These are phyloP conservation scores for Gliomastix tumulicola DNA, from an alignment of 2,329 filamentous ascomycete genomes.

Conservation along the genomic window DNA sequence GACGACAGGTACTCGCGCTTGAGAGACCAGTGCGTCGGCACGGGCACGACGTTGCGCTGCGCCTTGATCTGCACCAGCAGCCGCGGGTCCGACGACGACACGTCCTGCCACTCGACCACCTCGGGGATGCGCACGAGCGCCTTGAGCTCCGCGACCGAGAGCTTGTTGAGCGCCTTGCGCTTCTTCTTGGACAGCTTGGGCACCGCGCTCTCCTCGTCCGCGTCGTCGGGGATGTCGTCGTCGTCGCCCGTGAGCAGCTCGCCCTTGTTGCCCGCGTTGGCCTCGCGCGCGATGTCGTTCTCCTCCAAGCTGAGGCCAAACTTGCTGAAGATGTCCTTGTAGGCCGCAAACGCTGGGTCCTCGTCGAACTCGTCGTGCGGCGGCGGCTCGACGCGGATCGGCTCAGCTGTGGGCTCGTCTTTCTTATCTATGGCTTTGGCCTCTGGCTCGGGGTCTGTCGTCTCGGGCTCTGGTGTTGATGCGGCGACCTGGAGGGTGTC, in stretches of 20 bases:
- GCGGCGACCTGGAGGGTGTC: neutral
- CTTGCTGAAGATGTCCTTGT: slow-evolving; percentile 72
- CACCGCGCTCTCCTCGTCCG: slow-evolving; percentile 58
- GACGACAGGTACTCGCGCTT: slow-evolving; percentile 97
- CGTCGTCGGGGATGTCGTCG: slow-evolving; percentile 79
- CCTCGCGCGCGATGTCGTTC: slow-evolving; percentile 57
- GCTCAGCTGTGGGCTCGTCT: neutral
- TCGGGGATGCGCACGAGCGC: slow-evolving; percentile 86
- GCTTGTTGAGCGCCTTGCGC: slow-evolving; percentile 81
- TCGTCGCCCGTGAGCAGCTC: slow-evolving; percentile 80
- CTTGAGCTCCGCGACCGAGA: slow-evolving; percentile 93
- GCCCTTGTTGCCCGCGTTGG: slow-evolving; percentile 67
- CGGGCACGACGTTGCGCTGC: slow-evolving; percentile 90
- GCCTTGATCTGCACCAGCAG: slow-evolving; percentile 92
- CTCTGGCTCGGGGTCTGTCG: neutral
- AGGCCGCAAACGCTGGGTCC: slow-evolving; percentile 77
- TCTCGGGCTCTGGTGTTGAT: neutral
- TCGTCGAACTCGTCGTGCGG: slow-evolving; percentile 29
- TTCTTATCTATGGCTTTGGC: too few species aligned
- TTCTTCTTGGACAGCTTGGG: slow-evolving; percentile 89
- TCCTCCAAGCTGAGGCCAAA: slow-evolving; percentile 64
- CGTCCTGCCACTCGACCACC: slow-evolving; percentile 96
- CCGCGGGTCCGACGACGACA: slow-evolving; percentile 80
- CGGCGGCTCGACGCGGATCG: slow-evolving; percentile 24
- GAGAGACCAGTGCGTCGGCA: slow-evolving; percentile 88